phyloP scores from a whole-genome alignment of 2,329 filamentous ascomycete genomes.

The Bipolaris zeicola region DNA sequence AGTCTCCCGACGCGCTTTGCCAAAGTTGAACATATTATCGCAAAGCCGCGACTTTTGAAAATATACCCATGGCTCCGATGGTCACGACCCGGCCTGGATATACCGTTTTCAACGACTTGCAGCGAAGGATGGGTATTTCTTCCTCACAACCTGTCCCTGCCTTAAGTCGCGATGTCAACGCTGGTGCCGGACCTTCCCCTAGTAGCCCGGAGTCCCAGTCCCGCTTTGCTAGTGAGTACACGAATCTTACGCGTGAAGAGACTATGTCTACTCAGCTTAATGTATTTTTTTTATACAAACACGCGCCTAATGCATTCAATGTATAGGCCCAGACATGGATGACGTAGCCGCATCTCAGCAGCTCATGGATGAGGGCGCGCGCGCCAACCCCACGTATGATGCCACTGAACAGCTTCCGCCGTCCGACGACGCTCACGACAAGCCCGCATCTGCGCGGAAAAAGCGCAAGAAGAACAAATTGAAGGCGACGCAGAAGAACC shows the following conservation, averaged over 20 bases:
- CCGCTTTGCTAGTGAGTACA: constrained; percentile 25
- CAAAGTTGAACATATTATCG: not conserved
- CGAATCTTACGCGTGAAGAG: not conserved
- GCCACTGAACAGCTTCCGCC: not conserved
- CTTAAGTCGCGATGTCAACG: not conserved
- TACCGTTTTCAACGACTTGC: constrained; percentile 2
- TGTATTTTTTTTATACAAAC: not conserved
- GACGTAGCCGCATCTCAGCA: constrained; percentile 29
- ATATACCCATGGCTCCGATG: not conserved
- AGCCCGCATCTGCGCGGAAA: not conserved
- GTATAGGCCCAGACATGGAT: constrained; percentile 25
- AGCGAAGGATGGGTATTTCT: constrained; percentile 20
- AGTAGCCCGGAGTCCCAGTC: constrained; percentile 9
- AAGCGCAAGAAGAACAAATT: constrained; percentile 5
- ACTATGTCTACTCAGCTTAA: not conserved
- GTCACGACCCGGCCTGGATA: constrained; percentile 4
- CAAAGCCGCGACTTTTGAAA: not conserved
- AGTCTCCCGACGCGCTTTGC: constrained; percentile 3
- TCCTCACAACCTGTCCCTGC: constrained; percentile 22
- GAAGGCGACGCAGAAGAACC: not conserved
- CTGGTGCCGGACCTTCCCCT: constrained; percentile 12
- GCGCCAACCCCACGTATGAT: constrained; percentile 3
- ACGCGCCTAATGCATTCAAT: constrained; percentile 16
- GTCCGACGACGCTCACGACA: not conserved
- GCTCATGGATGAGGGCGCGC: constrained; percentile 21